These are phyloP conservation scores for Cyclotella distinguenda DNA, from an alignment of 108 stramenopile genomes.

Conservation along the genomic window DNA sequence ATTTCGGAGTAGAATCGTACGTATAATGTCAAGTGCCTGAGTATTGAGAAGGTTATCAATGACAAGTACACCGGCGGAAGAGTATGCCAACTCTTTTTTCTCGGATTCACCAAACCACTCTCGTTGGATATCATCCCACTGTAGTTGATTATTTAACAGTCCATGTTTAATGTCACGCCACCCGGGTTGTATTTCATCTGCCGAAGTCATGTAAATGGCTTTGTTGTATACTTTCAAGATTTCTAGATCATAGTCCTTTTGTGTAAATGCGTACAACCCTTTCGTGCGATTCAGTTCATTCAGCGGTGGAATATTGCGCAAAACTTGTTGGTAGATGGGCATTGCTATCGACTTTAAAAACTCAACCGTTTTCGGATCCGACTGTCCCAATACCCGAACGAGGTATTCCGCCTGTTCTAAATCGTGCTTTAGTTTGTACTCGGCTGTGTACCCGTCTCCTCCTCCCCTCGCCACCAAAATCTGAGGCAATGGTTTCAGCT, in stretches of 20 bases:
- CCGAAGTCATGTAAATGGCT: conserved; percentile 44
- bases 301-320: conserved; percentile 52
- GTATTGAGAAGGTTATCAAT: conserved; percentile 34
- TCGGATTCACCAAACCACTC: conserved; percentile 24
- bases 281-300: conserved; percentile 42
- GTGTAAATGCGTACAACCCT: conserved; percentile 60
- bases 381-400: conserved; percentile 19
- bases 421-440: conserved; percentile 59
- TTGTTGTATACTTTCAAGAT: conserved; percentile 59
- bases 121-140: conserved; percentile 28
- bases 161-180: conserved; percentile 9
- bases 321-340: conserved; percentile 49
- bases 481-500: conserved; percentile 27
- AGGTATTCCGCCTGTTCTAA: conserved; percentile 60
- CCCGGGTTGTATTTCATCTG: conserved; percentile 38
- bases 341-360: conserved; percentile 42
- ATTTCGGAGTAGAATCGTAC: conserved; percentile 30
- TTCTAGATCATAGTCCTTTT: conserved; percentile 45
- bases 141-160: conserved; percentile 15
- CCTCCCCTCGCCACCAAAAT: conserved; percentile 51
- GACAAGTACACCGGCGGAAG: conserved; percentile 21
- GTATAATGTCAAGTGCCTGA: conserved; percentile 10
- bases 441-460: conserved; percentile 59
- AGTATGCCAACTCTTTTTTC: background rate
- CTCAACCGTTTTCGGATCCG: conserved; percentile 32